Percentiles rank a stretch among this genome's conserved stretches.
Evolutionary conservation across 2,329 filamentous ascomycete species (phyloP).

Genomic region (Hirsutella thompsonii): DNA sequence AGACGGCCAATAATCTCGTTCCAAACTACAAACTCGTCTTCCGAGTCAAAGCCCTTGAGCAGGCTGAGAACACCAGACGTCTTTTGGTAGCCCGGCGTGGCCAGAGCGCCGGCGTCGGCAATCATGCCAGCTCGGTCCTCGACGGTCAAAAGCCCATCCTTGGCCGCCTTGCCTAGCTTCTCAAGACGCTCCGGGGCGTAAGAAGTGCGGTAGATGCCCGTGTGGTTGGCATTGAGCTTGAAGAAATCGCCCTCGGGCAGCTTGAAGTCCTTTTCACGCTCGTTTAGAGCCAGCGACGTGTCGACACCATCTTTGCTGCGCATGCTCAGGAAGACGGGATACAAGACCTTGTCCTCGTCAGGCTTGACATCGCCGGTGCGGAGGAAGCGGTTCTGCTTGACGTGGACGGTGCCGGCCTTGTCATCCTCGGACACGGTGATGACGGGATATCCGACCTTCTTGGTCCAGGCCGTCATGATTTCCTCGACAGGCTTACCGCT

Average conservation of each 20-base stretch:
- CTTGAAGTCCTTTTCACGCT: slow-evolving; percentile 64
- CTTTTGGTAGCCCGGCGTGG: slow-evolving; percentile 83
- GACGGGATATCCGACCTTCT: slow-evolving; percentile 88
- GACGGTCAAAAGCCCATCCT: slow-evolving; percentile 55
- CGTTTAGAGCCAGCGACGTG: slow-evolving; percentile 29
- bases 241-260: slow-evolving; percentile 75
- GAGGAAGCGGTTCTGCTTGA: slow-evolving; percentile 93
- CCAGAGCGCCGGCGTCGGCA: slow-evolving; percentile 79
- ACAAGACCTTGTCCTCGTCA: slow-evolving; percentile 79
- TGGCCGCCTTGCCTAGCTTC: slow-evolving; percentile 81
- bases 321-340: slow-evolving; percentile 79
- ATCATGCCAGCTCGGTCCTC: slow-evolving; percentile 94
- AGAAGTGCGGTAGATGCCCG: slow-evolving; percentile 80
- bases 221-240: slow-evolving; percentile 94
- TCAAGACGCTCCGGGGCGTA: slow-evolving; percentile 73
- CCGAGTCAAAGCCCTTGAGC: slow-evolving; percentile 70
- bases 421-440: slow-evolving; percentile 62
- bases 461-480: slow-evolving; percentile 94
- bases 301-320: slow-evolving; percentile 75
- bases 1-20: slow-evolving; percentile 77
- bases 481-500: slow-evolving; percentile 84
- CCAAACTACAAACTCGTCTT: slow-evolving; percentile 89
- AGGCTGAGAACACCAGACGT: slow-evolving; percentile 80
- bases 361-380: slow-evolving; percentile 86
- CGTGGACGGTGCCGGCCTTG: slow-evolving; percentile 57